Conservation (phyloP, 257 asterid species). For the Jaltomata sinuosa region DNA sequence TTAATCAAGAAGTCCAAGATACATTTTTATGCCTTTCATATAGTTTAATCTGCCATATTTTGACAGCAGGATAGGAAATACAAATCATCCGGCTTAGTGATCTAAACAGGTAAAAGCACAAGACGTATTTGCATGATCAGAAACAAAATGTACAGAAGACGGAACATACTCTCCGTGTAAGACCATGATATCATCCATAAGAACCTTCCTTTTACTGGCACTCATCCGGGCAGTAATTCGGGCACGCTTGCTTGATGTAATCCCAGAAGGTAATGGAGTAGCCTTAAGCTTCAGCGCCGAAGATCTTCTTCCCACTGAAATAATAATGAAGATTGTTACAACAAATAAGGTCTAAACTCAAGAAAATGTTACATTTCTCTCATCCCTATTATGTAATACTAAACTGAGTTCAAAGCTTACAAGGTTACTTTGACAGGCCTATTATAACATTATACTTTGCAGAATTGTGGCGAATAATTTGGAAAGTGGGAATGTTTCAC, state of each 20-base stretch:
- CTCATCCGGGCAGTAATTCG: constrained; percentile 48
- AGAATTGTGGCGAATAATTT: neutral
- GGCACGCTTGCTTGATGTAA: constrained; percentile 56
- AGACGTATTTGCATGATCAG: neutral
- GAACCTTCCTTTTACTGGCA: constrained; percentile 73
- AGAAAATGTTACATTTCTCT: neutral
- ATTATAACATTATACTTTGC: neutral
- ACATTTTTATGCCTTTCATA: neutral
- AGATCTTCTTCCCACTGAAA: constrained; percentile 70
- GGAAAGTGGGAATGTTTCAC: neutral
- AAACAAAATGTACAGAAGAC: neutral
- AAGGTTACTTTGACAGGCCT: neutral
- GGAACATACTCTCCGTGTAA: constrained; percentile 96
- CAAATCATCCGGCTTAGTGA: neutral
- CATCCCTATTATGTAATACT: neutral
- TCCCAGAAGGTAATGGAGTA: constrained; percentile 63
- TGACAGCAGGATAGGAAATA: neutral
- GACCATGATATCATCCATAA: constrained; percentile 92
- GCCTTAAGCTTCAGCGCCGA: constrained; percentile 76
- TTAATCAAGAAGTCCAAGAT: neutral
- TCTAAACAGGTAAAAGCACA: neutral
- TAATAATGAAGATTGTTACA: neutral
- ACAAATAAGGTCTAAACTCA: neutral
- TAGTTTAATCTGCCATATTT: neutral
- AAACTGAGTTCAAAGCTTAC: neutral